phyloP scores from a whole-genome alignment of 148 eudicot species.

The Vaccinium myrtillus region DNA sequence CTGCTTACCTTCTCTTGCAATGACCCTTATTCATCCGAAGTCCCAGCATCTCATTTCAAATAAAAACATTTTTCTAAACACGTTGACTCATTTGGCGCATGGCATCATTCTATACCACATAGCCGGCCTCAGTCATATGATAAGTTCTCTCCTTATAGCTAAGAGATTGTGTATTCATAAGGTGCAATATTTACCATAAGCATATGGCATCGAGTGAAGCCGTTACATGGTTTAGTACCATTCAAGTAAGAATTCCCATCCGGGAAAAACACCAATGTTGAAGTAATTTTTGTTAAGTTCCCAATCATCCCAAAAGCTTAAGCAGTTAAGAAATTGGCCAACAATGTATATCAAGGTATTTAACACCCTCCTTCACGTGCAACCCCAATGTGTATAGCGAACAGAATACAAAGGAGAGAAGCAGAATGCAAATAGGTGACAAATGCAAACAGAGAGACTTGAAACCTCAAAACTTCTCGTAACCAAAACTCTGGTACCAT shows the following conservation, averaged over 20 bases:
- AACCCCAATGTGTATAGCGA: too few relatives aligned
- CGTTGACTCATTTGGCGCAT: background rate
- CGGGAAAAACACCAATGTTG: background rate
- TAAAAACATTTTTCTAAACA: background rate
- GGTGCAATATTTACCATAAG: constrained; percentile 2
- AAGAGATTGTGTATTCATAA: background rate
- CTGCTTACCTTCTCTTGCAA: background rate
- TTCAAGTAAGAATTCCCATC: background rate
- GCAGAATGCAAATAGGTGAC: too few relatives aligned
- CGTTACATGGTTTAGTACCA: background rate
- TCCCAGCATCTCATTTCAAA: background rate
- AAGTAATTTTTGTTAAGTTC: background rate
- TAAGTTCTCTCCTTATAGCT: background rate
- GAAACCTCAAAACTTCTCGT: too few relatives aligned
- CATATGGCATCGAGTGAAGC: background rate
- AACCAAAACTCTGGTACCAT: too few relatives aligned
- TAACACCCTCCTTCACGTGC: too few relatives aligned
- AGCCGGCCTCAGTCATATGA: background rate
- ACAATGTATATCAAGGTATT: too few relatives aligned
- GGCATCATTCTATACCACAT: background rate
- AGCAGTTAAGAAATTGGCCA: too few relatives aligned
- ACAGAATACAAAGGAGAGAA: too few relatives aligned
- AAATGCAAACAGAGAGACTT: too few relatives aligned
- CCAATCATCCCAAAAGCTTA: too few relatives aligned
- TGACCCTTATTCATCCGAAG: background rate